Base-by-base conservation (phyloP, 108 stramenopile species). In the Nannochloropsis salina region DNA sequence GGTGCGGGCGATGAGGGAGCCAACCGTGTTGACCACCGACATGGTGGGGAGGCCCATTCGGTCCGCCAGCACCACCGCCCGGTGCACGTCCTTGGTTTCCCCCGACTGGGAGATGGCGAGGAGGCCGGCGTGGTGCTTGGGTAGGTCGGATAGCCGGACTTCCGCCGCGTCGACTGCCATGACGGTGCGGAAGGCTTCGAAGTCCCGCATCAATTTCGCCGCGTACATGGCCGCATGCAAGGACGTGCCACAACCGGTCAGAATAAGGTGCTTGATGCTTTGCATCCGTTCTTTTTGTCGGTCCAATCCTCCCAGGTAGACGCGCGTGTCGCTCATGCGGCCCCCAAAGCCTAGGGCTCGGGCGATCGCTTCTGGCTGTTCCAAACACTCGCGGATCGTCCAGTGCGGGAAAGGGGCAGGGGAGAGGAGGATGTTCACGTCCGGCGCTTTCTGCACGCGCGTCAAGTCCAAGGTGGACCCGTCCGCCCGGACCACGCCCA, bases 1-100 rank as follows among this genome's bases (percentile, higher is more conserved):
- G 11, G 92, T 95, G 43, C 89, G 86, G 5, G 99, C 99, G 85
- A 99, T 98, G 85, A 97, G 90, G 83, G 95, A 95, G 11, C 99
- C 98, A 9, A 99, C 98, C 41, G 96, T 92, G 90, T 99, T 99
- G 74, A 98, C 98, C 2, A 99, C 95, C 85, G 93, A 95, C 87
- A 99, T 79, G 40, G 93, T 92, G 15, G 95, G 95, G 8, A 98
- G 89, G 51, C 91, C 91, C 8, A 80, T 51, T 40, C 47, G 82
- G 45, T 89, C 85, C 44, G 88, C 88, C 12, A 83, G 83, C 51
- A 82, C 82, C 42, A 89, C 83, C 43, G 85, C 81, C 74, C 96
- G 95, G 9, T 93, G 93, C 5, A 98, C 97, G 91, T 99, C 99
- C 89, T 97, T 97, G 0, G 99, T 99, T 89, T 99, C 99, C 44